Percentiles rank a stretch among this genome's conserved stretches.
Conservation (phyloP, 2,329 filamentous ascomycete genomes). For the Penicillium sp. region DNA sequence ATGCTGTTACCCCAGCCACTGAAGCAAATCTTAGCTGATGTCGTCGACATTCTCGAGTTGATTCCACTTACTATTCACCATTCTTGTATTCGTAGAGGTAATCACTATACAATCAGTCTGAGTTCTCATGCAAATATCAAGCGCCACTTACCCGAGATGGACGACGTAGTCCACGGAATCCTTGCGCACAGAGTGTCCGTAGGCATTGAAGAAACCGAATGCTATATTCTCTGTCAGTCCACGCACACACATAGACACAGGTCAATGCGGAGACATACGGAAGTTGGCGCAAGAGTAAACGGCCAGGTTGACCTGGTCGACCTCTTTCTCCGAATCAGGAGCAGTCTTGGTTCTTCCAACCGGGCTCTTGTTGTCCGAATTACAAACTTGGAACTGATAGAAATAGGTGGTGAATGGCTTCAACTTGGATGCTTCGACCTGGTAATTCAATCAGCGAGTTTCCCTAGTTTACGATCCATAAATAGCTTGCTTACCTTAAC, state of each 20-base stretch:
- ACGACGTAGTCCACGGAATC: conserved; percentile 60
- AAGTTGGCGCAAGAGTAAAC: conserved; percentile 72
- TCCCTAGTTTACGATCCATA: not conserved
- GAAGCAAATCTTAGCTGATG: not conserved
- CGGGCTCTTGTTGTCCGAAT: conserved; percentile 59
- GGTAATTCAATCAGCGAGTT: not conserved
- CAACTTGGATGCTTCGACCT: conserved; percentile 58
- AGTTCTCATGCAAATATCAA: not conserved
- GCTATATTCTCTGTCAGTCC: conserved; percentile 29
- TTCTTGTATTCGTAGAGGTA: conserved; percentile 63
- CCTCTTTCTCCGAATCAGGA: conserved; percentile 55
- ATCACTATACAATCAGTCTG: conserved; percentile 42
- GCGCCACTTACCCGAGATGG: conserved; percentile 40
- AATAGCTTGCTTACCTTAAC: conserved; percentile 54
- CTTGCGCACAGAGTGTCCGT: conserved; percentile 58
- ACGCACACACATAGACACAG: not conserved
- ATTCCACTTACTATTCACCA: conserved; percentile 27
- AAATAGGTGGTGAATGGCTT: conserved; percentile 61
- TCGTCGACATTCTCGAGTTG: conserved; percentile 5
- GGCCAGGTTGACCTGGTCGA: conserved; percentile 58
- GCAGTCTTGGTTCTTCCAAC: conserved; percentile 69
- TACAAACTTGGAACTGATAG: conserved; percentile 69
- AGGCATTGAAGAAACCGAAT: conserved; percentile 59
- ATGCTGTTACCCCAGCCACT: conserved; percentile 51
- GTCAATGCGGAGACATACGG: conserved; percentile 39